A percentile compares a stretch with the other conserved stretches of the same genome.
phyloP scores from a whole-genome alignment of 176 grass and related monocot species.

The Oryza punctata region DNA sequence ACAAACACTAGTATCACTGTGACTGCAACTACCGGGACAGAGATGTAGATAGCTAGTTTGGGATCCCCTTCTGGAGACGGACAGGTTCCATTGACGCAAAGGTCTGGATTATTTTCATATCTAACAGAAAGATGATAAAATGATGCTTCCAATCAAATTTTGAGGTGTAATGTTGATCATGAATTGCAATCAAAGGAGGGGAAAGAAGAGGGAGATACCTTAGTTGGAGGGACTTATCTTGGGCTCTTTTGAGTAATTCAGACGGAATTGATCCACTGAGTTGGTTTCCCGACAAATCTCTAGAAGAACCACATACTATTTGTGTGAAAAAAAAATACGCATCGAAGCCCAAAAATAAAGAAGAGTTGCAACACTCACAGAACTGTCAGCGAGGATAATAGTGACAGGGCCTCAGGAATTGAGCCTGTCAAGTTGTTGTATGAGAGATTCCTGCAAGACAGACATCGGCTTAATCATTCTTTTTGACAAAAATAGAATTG shows the following conservation, averaged over 20 bases:
- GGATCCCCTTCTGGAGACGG: conserved; percentile 5
- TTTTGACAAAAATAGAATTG: neutral
- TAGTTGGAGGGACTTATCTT: conserved; percentile 38
- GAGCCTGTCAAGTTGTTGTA: conserved; percentile 53
- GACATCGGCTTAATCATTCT: neutral
- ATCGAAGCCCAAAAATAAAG: neutral
- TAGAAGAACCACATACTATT: conserved; percentile 8
- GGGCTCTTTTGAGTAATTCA: conserved; percentile 37
- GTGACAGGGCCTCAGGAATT: conserved; percentile 50
- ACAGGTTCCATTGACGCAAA: conserved; percentile 38
- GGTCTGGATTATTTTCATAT: conserved; percentile 41
- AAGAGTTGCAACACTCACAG: conserved; percentile 48
- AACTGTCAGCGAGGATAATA: conserved; percentile 38
- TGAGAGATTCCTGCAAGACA: conserved; percentile 54
- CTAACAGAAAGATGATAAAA: conserved; percentile 27
- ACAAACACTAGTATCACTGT: neutral
- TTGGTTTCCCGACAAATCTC: conserved; percentile 52
- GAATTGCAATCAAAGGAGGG: neutral
- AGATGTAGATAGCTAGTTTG: conserved; percentile 32
- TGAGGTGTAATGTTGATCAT: neutral
- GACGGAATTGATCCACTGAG: conserved; percentile 43
- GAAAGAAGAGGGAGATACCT: neutral
- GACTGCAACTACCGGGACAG: conserved; percentile 33
- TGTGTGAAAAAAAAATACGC: neutral
- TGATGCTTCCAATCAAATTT: neutral